Conservation (phyloP, 495 filamentous ascomycete species). For the Bacidia rubella region DNA sequence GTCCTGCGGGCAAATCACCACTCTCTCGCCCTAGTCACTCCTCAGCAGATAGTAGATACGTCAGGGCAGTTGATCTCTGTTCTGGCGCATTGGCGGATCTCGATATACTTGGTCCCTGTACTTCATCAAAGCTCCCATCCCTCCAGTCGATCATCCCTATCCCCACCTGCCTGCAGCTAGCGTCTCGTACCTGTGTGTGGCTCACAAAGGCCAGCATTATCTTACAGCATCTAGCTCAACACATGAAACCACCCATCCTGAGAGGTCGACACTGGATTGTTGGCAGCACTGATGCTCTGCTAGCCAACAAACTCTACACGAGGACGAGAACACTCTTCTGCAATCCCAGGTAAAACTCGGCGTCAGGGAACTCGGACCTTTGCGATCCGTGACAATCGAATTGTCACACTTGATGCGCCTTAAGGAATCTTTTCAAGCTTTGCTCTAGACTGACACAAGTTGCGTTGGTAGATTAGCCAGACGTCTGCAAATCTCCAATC, state of each 20-base stretch:
- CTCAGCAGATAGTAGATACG: background rate
- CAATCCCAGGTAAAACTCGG: background rate
- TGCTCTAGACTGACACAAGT: background rate
- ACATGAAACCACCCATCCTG: background rate
- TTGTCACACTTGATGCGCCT: background rate
- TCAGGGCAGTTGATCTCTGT: background rate
- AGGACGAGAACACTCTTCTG: background rate
- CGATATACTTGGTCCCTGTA: background rate
- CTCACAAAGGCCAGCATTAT: background rate
- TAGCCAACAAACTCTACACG: background rate
- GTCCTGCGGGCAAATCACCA: background rate
- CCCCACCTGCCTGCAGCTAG: background rate
- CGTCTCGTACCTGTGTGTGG: background rate
- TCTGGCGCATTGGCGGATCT: background rate
- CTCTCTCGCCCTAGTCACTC: background rate
- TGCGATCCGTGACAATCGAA: background rate
- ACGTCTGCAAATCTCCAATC: conserved; percentile 1
- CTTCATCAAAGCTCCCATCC: background rate
- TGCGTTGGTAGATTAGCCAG: background rate
- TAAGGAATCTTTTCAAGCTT: background rate
- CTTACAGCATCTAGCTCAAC: background rate
- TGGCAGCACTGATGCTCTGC: background rate
- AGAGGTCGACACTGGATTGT: background rate
- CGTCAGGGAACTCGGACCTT: background rate
- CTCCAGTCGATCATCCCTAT: conserved; percentile 1